These are phyloP conservation scores for Hydrangea macrophylla DNA, from an alignment of 148 eudicot species.

Conservation along the genomic window DNA sequence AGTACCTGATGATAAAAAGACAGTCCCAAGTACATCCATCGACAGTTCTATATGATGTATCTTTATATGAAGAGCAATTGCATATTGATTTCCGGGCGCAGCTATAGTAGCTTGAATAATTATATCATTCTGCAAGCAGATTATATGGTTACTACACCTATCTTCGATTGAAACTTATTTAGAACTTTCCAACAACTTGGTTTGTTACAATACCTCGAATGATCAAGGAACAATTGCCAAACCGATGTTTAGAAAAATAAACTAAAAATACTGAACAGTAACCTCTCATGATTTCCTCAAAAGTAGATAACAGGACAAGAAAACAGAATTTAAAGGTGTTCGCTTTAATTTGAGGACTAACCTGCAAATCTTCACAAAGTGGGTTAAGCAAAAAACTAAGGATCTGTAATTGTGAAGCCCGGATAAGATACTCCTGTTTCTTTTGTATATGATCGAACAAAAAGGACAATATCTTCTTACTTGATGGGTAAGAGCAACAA, in stretches of 20 bases:
- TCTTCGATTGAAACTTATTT: not conserved
- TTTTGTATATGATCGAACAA: not conserved
- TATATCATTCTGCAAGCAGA: not conserved
- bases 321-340: not conserved
- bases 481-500: slow-evolving; percentile 13
- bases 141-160: not conserved
- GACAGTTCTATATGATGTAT: not conserved
- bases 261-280: not conserved
- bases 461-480: slow-evolving; percentile 14
- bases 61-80: not conserved
- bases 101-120: not conserved
- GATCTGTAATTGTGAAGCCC: too few species aligned
- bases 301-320: not conserved
- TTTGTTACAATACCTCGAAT: too few species aligned
- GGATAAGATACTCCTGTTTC: slow-evolving; percentile 5
- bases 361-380: slow-evolving; percentile 42
- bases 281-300: not conserved
- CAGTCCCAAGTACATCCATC: too few species aligned
- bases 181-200: not conserved
- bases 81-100: not conserved
- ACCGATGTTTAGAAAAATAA: not conserved
- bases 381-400: too few species aligned
- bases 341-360: slow-evolving; percentile 27
- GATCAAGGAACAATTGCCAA: not conserved
- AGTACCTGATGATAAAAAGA: too few species aligned